Percentiles rank a stretch among this genome's conserved stretches.
Evolutionary conservation across 352 stramenopile genomes (phyloP).

Genomic region (Globisporangium echinulatum): DNA sequence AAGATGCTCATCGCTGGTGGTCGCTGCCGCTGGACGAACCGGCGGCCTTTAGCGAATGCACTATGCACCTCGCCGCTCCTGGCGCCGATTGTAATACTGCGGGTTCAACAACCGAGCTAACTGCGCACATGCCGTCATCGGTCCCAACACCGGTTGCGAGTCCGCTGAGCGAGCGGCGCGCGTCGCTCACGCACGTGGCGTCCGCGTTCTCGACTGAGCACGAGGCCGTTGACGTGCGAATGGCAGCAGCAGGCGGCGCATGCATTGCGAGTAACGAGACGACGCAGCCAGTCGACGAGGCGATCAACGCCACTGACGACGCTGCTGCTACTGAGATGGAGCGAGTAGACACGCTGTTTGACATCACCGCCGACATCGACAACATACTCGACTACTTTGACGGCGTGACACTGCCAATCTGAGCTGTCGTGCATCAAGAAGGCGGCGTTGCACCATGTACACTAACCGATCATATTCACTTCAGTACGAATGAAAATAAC

Average conservation of each 20-base stretch:
- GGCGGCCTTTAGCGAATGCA: too few relatives aligned
- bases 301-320: too few relatives aligned
- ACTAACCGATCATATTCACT: not conserved
- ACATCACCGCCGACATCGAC: conserved; percentile 40
- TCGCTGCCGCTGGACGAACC: too few relatives aligned
- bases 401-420: conserved; percentile 53
- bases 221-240: not conserved
- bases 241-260: not conserved
- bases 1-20: too few relatives aligned
- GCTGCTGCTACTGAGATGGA: not conserved
- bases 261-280: not conserved
- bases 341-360: not conserved
- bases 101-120: conserved; percentile 14
- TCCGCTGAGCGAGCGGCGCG: conserved; percentile 3
- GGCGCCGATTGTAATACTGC: conserved; percentile 14
- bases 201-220: not conserved
- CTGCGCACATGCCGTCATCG: conserved; percentile 20
- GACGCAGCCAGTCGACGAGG: not conserved
- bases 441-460: not conserved
- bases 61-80: not conserved
- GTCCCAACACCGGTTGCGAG: conserved; percentile 12
- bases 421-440: conserved; percentile 4
- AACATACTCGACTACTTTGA: conserved; percentile 78
- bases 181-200: conserved; percentile 1
- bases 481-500: too few relatives aligned